Percentiles rank a stretch among this genome's conserved stretches.
These are phyloP conservation scores for Claviceps fusiformis DNA, from an alignment of 2,329 filamentous ascomycete species.

Conservation along the genomic window DNA sequence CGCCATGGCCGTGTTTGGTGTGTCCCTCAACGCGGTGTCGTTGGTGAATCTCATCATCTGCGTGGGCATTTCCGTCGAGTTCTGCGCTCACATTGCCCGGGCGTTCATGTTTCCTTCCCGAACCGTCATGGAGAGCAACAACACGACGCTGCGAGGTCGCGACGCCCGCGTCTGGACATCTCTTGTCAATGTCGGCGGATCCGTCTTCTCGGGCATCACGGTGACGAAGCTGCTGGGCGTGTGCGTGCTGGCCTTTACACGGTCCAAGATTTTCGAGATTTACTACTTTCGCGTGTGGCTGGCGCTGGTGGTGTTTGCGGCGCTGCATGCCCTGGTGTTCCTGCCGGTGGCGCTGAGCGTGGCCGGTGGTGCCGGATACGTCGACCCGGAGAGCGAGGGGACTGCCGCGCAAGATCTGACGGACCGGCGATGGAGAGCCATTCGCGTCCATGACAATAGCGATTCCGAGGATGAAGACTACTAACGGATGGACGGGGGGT, in stretches of 20 bases:
- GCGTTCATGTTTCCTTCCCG: conserved; percentile 90
- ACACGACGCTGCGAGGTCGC: conserved; percentile 62
- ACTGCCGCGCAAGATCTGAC: conserved; percentile 83
- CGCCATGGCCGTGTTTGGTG: conserved; percentile 77
- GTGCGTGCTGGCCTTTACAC: conserved; percentile 80
- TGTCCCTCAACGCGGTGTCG: conserved; percentile 88
- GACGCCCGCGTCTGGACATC: conserved; percentile 87
- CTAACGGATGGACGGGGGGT: not conserved
- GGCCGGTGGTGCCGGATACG: conserved; percentile 73
- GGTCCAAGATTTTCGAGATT: conserved; percentile 97
- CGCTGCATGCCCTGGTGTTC: conserved; percentile 78
- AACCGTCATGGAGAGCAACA: conserved; percentile 63
- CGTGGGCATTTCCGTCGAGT: conserved; percentile 91
- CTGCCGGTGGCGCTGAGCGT: conserved; percentile 80
- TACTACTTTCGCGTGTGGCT: conserved; percentile 99
- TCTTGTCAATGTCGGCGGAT: conserved; percentile 85
- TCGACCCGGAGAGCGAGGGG: conserved; percentile 75
- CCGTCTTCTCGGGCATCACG: conserved; percentile 92
- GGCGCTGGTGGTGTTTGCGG: conserved; percentile 78
- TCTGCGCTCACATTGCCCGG: conserved; percentile 90
- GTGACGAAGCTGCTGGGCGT: conserved; percentile 91
- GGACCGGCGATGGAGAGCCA: conserved; percentile 60
- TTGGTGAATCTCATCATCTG: conserved; percentile 96
- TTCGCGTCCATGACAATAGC: conserved; percentile 60
- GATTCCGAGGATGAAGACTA: conserved; percentile 58